Evolutionary conservation across 2,329 filamentous ascomycete genomes (phyloP), one percentile per base, ranked within the genome.

Genomic region (Paraphoma chrysanthemicola): DNA sequence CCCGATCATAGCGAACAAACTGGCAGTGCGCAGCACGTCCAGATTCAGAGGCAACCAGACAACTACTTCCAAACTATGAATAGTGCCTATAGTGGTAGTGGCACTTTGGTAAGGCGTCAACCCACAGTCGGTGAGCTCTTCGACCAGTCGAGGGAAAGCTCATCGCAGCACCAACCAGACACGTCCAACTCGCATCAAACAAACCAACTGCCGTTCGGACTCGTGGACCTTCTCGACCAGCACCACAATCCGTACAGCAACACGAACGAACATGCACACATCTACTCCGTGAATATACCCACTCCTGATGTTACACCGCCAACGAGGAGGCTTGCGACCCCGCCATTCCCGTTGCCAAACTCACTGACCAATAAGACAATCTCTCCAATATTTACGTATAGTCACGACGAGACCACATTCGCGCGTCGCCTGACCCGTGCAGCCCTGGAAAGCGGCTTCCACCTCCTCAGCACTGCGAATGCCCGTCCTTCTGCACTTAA

Each of bases 361-460:
- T 14, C 45, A 12, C 17, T 30, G 6, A 42, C 64, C 2, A 79
- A 72, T 6, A 70, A 68, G 50, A 60, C 56, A 2, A 51, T 69
- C 5, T 46, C 48, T 30, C 57, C 78, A 1, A 83, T 85, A 0
- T 78, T 72, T 18, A 87, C 86, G 0, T 88, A 88, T 70, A 82
- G 86, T 9, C 83, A 85, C 54, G 81, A 86, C 28, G 90, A 93
- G 71, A 78, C 81, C 1, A 88, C 84, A 1, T 93, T 96, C 64
- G 87, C 87, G 10, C 86, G 90, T 7, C 84, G 89, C 4, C 79
- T 96, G 4, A 89, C 91, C 47, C 85, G 91, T 42, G 81, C 81
- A 51, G 82, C 86, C 2, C 64, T 88, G 1, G 90, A 96, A 74
- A 77, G 81, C 28, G 90, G 83, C 0, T 85, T 88, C 54, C 77